Percentiles rank a stretch among this genome's conserved stretches.
phyloP scores from a whole-genome alignment of 495 filamentous ascomycete genomes.

The Coniosporium apollinis region DNA sequence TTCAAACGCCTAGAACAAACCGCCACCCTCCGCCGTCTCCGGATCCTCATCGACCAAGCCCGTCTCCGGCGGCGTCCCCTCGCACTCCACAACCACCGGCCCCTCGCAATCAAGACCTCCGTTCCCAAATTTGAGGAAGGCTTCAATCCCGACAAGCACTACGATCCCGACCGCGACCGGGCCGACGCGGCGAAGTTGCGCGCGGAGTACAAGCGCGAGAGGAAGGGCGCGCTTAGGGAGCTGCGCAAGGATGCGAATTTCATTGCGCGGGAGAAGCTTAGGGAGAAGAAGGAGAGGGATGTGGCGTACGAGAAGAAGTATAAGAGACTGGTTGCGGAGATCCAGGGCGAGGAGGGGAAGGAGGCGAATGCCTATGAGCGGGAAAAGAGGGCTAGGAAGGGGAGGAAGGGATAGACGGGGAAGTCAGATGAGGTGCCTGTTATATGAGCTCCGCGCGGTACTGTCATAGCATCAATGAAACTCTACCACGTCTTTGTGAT shows the following conservation, averaged over 20 bases:
- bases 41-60: constrained; percentile 34
- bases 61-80: constrained; percentile 54
- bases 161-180: constrained; percentile 82
- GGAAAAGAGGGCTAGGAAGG: constrained; percentile 53
- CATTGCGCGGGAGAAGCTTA: constrained; percentile 71
- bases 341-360: constrained; percentile 80
- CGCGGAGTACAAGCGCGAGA: constrained; percentile 83
- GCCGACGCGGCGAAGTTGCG: constrained; percentile 63
- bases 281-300: constrained; percentile 83
- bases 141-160: constrained; percentile 88
- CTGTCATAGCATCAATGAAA: no score
- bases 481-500: no score
- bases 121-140: constrained; percentile 94
- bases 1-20: constrained; percentile 7
- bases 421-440: no score
- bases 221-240: constrained; percentile 88
- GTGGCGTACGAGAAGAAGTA: constrained; percentile 80
- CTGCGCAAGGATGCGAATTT: constrained; percentile 88
- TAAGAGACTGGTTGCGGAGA: constrained; percentile 76
- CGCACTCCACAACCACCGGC: constrained; percentile 74
- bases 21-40: constrained; percentile 19
- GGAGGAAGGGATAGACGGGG: constrained; percentile 43
- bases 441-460: no score
- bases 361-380: constrained; percentile 79
- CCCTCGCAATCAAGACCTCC: constrained; percentile 69